These are phyloP conservation scores for Aspergillus sp. DNA, from an alignment of 2,329 filamentous ascomycete genomes.

Conservation along the genomic window DNA sequence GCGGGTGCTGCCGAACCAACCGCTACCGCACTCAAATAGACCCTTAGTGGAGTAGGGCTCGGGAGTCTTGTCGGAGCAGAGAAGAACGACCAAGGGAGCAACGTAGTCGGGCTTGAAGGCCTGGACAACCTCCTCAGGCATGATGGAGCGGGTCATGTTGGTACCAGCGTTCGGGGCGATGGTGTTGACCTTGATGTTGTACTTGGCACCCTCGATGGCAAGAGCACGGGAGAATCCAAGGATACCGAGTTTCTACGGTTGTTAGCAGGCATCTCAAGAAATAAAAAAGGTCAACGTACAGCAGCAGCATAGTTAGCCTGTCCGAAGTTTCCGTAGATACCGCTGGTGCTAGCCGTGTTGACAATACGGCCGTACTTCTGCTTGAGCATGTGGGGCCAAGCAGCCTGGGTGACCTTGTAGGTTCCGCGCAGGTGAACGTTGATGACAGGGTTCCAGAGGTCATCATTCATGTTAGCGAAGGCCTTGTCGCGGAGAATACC, in stretches of 20 bases:
- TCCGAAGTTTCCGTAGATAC: slow-evolving; percentile 99
- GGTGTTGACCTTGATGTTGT: slow-evolving; percentile 98
- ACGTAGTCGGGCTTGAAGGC: slow-evolving; percentile 99
- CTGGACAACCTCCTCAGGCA: slow-evolving; percentile 97
- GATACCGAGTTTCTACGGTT: slow-evolving; percentile 77
- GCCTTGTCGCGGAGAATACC: slow-evolving; percentile 98
- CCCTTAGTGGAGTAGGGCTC: slow-evolving; percentile 75
- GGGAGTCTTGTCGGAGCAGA: slow-evolving; percentile 85
- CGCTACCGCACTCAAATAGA: slow-evolving; percentile 92
- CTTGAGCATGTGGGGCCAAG: slow-evolving; percentile 96
- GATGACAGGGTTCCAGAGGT: slow-evolving; percentile 88
- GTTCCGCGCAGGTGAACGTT: slow-evolving; percentile 92
- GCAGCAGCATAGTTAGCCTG: slow-evolving; percentile 96
- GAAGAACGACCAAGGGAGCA: slow-evolving; percentile 85
- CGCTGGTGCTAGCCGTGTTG: slow-evolving; percentile 95
- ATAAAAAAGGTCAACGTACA: slow-evolving; percentile 55
- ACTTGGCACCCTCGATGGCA: slow-evolving; percentile 89
- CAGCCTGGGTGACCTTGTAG: slow-evolving; percentile 95
- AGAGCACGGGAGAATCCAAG: slow-evolving; percentile 93
- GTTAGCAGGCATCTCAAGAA: slow-evolving; percentile 11
- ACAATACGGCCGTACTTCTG: slow-evolving; percentile 97
- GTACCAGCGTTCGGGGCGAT: slow-evolving; percentile 98
- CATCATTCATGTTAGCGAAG: slow-evolving; percentile 96
- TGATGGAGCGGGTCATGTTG: slow-evolving; percentile 88
- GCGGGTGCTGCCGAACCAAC: slow-evolving; percentile 88